Evolutionary conservation across 2,329 filamentous ascomycete genomes (phyloP), one percentile per base, ranked within the genome.

Genomic region (Exophiala sideris): DNA sequence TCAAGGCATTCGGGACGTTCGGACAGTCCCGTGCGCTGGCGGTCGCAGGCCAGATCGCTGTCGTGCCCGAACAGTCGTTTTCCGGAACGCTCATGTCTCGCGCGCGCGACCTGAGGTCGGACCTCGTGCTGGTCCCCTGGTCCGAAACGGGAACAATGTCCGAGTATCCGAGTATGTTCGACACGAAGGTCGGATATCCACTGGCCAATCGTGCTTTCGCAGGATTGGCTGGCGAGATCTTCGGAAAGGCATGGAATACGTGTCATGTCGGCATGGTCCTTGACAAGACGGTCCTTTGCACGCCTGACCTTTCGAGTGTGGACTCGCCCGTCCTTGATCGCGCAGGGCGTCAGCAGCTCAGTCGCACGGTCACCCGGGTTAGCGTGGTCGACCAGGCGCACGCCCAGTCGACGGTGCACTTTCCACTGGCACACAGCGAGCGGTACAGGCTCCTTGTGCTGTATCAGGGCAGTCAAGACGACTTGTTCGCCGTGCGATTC

Each of bases 1-100:
- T 96, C 50, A 96, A 95, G 67, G 88, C 89, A 0, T 96, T 96
- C 79, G 84, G 88, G 45, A 89, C 90, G 0, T 91, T 96, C 63
- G 90, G 89, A 1, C 87, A 88, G 59, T 82, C 96, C 38, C 85
- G 94, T 66, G 89, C 91, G 59, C 79, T 96, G 1, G 84, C 89
- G 0, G 86, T 92, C 12, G 89, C 89, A 3, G 90, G 90, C 3
- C 87, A 86, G 55, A 86, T 95, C 1, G 84, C 88, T 0, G 83
- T 96, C 45, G 84, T 91, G 1, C 89, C 91, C 0, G 85, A 91
- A 51, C 76, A 81, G 9, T 86, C 85, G 0, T 96, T 90, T 66
- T 85, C 91, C 0, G 88, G 92, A 53, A 89, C 88, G 0, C 76
- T 97, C 7, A 77, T 83, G 34, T 80, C 78, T 21, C 86, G 87